Evolutionary conservation across 2,329 filamentous ascomycete species (phyloP).

Genomic region (Ophiosphaerella narmari): DNA sequence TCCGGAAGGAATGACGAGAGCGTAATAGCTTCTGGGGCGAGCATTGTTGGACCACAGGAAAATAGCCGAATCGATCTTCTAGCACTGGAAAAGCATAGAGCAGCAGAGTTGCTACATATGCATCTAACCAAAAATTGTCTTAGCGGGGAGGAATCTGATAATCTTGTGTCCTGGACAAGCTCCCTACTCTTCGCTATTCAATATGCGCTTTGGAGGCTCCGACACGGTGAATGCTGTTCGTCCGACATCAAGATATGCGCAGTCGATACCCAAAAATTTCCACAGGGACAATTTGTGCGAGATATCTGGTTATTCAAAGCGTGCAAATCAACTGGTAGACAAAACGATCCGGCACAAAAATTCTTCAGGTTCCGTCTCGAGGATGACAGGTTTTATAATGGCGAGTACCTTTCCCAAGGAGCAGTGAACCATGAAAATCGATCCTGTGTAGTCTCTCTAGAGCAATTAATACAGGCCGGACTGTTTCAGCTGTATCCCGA

Average conservation of each 20-base stretch:
- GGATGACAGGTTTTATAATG: conserved; percentile 7
- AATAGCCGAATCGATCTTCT: neutral
- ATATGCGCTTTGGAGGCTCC: neutral
- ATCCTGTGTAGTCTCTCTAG: conserved; percentile 9
- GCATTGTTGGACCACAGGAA: neutral
- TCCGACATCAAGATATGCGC: neutral
- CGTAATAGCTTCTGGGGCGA: conserved; percentile 18
- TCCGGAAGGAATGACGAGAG: conserved; percentile 15
- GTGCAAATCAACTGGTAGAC: neutral
- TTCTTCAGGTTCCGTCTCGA: conserved; percentile 7
- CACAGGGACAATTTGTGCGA: neutral
- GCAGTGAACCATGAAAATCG: conserved; percentile 4
- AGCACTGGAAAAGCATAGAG: neutral
- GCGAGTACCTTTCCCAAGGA: conserved; percentile 12
- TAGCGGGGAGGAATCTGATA: neutral
- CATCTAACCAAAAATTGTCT: neutral
- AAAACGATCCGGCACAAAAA: neutral
- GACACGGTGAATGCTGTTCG: neutral
- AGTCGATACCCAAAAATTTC: neutral
- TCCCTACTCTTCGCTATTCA: neutral
- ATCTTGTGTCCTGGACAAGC: neutral
- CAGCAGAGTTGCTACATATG: neutral
- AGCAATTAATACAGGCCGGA: conserved; percentile 7
- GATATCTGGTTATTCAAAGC: neutral
- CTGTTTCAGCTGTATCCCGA: conserved; percentile 9